These are phyloP conservation scores for Globisporangium solare DNA, from an alignment of 352 stramenopile species.

Conservation along the genomic window DNA sequence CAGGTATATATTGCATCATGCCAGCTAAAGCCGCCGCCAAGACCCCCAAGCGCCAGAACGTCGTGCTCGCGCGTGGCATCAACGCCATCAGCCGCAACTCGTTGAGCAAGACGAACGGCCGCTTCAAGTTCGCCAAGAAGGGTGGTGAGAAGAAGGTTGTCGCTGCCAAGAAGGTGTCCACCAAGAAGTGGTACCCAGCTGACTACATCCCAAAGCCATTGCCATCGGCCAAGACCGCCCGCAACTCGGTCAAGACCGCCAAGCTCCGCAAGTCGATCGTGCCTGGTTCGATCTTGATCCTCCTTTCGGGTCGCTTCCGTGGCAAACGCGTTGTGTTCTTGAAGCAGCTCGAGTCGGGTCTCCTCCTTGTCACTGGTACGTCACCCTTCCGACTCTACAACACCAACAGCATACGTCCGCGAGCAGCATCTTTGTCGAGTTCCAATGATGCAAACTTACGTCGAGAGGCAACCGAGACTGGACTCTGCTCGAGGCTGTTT, in stretches of 20 bases:
- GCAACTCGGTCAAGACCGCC: conserved; percentile 85
- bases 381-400: conserved; percentile 2
- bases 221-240: conserved; percentile 68
- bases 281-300: conserved; percentile 96
- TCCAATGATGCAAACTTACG: conserved; percentile 75
- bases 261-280: conserved; percentile 96
- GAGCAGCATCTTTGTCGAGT: conserved; percentile 12
- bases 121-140: conserved; percentile 58
- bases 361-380: conserved; percentile 94
- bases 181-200: conserved; percentile 74
- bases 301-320: conserved; percentile 96
- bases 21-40: conserved; percentile 40
- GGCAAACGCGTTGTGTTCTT: conserved; percentile 99
- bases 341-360: conserved; percentile 95
- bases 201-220: conserved; percentile 76
- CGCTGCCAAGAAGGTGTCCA: conserved; percentile 34
- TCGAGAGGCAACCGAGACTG: conserved; percentile 33
- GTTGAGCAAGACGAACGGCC: conserved; percentile 55
- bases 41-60: conserved; percentile 53
- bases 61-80: conserved; percentile 70
- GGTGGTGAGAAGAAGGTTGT: conserved; percentile 58
- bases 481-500: conserved; percentile 7
- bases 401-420: not conserved
- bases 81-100: conserved; percentile 74
- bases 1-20: conserved; percentile 50